Base-by-base conservation (phyloP, 805 yeast genomes). In the Metschnikowia lochheadii region DNA sequence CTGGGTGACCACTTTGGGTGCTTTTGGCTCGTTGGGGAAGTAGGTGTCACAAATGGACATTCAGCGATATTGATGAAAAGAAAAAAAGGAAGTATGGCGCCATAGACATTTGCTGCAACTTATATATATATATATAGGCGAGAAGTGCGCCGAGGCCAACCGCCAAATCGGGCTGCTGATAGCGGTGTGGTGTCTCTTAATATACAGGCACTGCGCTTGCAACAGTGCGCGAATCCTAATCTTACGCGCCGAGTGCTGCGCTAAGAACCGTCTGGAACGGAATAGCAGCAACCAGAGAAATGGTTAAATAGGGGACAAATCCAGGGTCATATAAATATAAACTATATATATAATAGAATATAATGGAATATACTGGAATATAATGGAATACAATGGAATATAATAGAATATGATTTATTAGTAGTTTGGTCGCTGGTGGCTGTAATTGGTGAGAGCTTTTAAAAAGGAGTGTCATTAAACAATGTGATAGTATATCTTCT, bases 21-120 rank as follows among this genome's bases (percentile, higher is more conserved):
- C 78, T 33, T 74, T 56, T 56, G 97, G 97, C 74, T 91, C 98
- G 54, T 75, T 63, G 56, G 96, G 96, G 75, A 86, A 90, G 69
- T 83, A 82, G 50, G 68, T 64, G 37, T 75, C 79, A 54, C 81
- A 69, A 59, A 78, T 70, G 33, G 84, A 78, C 66, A 63, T 63
- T 34, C 43, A 20, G 7, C n/a, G n/a, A 7, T n/a, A 20, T 14
- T 6, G 2, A 20, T 7, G 38, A 15, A 14, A 18, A 3, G 20
- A 18, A 33, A 21, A 33, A 42, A 33, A 13, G 7, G 13, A 8
- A 23, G 32, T 10, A 8, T 4, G 29, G 29, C 2, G 11, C 13
- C 13, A 35, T 6, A 35, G 38, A 20, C 21, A n/a, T 35, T 40
- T 40, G 45, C 47, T 35, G 41, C 41, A 34, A 29, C 36, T 36